Conservation (phyloP, 441 rosid genomes). For the Omphalea diandra region DNA sequence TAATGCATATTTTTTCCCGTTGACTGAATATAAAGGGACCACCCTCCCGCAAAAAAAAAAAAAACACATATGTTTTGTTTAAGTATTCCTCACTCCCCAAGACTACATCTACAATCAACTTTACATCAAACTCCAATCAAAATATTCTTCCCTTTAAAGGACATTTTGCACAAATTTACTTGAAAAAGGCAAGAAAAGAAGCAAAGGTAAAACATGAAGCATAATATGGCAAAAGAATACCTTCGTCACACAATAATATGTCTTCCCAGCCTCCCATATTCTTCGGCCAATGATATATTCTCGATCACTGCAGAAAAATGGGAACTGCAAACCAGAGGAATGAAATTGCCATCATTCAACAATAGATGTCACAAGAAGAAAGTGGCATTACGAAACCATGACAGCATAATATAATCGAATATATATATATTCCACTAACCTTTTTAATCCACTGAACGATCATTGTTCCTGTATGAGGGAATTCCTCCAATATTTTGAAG, state of each 20-base stretch:
- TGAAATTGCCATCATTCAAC: constrained; percentile 17
- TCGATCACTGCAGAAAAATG: constrained; percentile 93
- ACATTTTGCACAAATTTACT: background rate
- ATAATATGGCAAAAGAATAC: constrained; percentile 34
- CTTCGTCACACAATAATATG: constrained; percentile 84
- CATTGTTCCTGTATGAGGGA: constrained; percentile 60
- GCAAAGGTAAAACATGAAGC: background rate
- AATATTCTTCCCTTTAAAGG: background rate
- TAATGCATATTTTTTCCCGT: background rate
- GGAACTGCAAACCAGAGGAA: constrained; percentile 61
- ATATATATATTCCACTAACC: constrained; percentile 33
- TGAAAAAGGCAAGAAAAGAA: constrained; percentile 6
- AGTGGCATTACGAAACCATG: constrained; percentile 7
- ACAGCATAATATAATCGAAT: constrained; percentile 13
- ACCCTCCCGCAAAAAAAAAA: no score
- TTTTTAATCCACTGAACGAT: constrained; percentile 85
- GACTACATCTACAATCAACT: no score
- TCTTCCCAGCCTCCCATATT: constrained; percentile 85
- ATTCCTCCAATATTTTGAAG: constrained; percentile 68
- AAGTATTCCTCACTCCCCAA: constrained; percentile 1
- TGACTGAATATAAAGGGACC: background rate
- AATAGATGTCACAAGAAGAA: constrained; percentile 13
- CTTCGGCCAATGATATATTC: constrained; percentile 86
- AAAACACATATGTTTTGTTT: background rate
- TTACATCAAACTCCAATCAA: background rate